A percentile compares a stretch with the other conserved stretches of the same genome.
Conservation (phyloP, 169 alveolate species). For the Prorocentrum cordatum region DNA sequence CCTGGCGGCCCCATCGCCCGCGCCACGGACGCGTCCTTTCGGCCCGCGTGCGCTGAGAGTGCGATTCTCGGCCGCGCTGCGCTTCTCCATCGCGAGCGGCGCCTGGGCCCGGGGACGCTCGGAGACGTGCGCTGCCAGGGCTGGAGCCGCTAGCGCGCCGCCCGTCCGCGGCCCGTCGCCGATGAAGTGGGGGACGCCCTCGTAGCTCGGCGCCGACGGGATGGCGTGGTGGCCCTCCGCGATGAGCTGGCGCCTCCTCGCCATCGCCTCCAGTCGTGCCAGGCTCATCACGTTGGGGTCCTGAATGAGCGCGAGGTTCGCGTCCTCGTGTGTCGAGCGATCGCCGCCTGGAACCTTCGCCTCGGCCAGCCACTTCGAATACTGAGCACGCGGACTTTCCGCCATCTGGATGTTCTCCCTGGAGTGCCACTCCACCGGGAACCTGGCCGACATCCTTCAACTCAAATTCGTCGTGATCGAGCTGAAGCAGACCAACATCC, state of each 20-base stretch:
- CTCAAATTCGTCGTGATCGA: too few relatives aligned
- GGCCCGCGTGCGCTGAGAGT: too few relatives aligned
- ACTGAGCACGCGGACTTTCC: not conserved
- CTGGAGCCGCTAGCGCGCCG: not conserved
- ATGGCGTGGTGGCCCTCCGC: constrained; percentile 30
- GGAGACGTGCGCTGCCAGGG: not conserved
- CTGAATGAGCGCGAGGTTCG: not conserved
- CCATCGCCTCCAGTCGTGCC: not conserved
- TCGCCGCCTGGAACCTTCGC: not conserved
- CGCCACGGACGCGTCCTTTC: too few relatives aligned
- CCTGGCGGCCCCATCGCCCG: too few relatives aligned
- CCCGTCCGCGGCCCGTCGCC: not conserved
- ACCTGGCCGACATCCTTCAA: too few relatives aligned
- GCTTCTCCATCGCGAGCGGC: not conserved
- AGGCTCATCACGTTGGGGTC: not conserved
- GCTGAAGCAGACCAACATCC: too few relatives aligned
- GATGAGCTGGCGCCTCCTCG: not conserved
- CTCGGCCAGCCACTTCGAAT: not conserved
- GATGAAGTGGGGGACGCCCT: not conserved
- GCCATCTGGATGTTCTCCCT: not conserved
- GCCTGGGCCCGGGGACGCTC: not conserved
- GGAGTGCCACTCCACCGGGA: too few relatives aligned
- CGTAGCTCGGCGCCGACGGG: too few relatives aligned
- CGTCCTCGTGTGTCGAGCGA: not conserved
- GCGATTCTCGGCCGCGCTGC: not conserved